A percentile compares a stretch with the other conserved stretches of the same genome.
Evolutionary conservation across 2,329 filamentous ascomycete species (phyloP).

Genomic region (Aspergillus sp.): DNA sequence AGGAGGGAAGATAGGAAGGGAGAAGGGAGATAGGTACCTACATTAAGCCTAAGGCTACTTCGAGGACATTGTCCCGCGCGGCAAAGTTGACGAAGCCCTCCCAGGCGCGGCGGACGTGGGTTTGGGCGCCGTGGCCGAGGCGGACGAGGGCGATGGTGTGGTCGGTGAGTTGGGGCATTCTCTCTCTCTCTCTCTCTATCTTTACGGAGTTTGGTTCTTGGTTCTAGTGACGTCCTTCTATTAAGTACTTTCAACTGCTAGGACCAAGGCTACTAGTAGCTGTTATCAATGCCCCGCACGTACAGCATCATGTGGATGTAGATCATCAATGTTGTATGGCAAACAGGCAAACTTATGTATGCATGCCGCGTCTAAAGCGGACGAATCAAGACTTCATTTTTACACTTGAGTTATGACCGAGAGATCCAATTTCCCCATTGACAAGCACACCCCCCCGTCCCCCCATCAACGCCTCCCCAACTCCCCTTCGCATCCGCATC

Average conservation of each 20-base stretch:
- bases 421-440: constrained; percentile 55
- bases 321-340: not conserved
- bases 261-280: not conserved
- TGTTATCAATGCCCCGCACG: not conserved
- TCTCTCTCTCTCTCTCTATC: not conserved
- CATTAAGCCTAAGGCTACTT: constrained; percentile 75
- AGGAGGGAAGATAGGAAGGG: not conserved
- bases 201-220: too few relatives aligned
- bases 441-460: constrained; percentile 59
- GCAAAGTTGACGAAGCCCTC: constrained; percentile 70
- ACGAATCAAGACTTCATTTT: not conserved
- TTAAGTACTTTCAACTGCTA: too few relatives aligned
- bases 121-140: constrained; percentile 36
- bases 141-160: constrained; percentile 25
- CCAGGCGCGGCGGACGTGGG: constrained; percentile 53
- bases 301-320: constrained; percentile 1
- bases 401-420: not conserved
- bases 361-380: not conserved
- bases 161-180: not conserved
- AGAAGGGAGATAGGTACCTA: constrained; percentile 33
- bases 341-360: not conserved
- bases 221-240: too few relatives aligned
- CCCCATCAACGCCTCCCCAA: constrained; percentile 56
- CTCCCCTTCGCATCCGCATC: constrained; percentile 20
- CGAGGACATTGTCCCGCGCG: constrained; percentile 70